Base-by-base conservation (phyloP, 768 basidiomycete species). In the Cystobasidium ongulense region DNA sequence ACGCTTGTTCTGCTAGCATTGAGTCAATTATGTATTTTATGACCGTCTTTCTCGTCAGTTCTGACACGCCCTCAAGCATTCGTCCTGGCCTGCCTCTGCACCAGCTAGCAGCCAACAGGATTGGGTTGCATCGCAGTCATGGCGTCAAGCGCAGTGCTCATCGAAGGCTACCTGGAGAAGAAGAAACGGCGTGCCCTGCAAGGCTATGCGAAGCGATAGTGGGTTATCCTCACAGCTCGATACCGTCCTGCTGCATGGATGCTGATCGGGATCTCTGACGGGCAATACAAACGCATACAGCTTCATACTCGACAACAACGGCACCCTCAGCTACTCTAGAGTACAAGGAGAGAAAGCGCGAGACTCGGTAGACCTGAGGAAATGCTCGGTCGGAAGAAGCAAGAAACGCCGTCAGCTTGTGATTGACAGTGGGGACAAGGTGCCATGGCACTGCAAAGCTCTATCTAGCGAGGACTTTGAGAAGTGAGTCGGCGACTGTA, bases 151-250 rank as follows among this genome's bases (percentile, higher is more conserved):
- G 25, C 57, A 7, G 33, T 29, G 2, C 57, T 59, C 23, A 18
- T 71, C 25, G 33, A 71, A 59, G 68, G 68, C 8, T 33, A 35
- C 21, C 23, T 71, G 3, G 68, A 71, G 68, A 71, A 71, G 68
- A 71, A 71, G 54, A 46, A 46, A 15, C 25, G 68, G 5, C 50
- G 54, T 53, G 68, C 68, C 13, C 54, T 57, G 13, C 68, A 71
- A 38, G 68, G 68, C 54, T 71, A 71, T 27, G 43, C 29, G 33
- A 54, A 71, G 54, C 68, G 68, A 54, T 71, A 57, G 68, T 46
- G 35, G 53, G 68, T 61, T 23, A 29, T 54, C 11, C 53, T 54
- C 21, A 13, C 57, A 59, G 11, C 4, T 59, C 29, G 57, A 59
- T 10, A 43, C 15, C 43, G 5, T 8, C 36, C 27, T 10, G 27